Evolutionary conservation across 2,329 filamentous ascomycete genomes (phyloP), one percentile per base, ranked within the genome.

Genomic region (Hypoxylon sp.): DNA sequence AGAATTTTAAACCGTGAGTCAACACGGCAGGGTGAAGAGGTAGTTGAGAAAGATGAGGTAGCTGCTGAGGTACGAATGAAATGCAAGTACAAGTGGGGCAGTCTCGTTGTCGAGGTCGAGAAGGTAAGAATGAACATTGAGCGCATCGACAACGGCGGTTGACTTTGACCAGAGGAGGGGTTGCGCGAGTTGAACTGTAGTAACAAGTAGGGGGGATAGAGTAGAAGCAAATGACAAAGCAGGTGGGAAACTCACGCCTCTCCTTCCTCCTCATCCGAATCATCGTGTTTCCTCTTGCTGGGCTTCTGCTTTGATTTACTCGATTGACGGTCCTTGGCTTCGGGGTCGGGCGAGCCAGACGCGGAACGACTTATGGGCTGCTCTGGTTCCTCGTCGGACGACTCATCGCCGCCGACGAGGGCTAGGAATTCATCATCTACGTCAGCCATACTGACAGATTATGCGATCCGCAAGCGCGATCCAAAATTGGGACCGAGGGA

Each of bases 351-450:
- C 67, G 88, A 86, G 54, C 83, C 83, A 48, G 87, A 86, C 37
- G 81, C 84, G 70, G 84, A 82, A 74, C 87, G 81, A 78, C 87
- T 84, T 73, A 83, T 81, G 75, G 82, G 81, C 79, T 80, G 78
- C 77, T 79, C 83, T 60, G 80, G 77, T 59, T 82, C 85, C 79
- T 88, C 87, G 73, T 87, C 87, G 63, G 88, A 87, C 56, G 83
- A 85, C 65, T 84, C 85, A 66, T 88, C 91, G 72, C 92, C 93
- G 74, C 93, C 96, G 58, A 94, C 96, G 70, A 98, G 89, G 75
- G 93, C 94, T 70, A 98, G 90, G 71, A 98, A 90, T 82, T 97
- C 95, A 74, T 95, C 94, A 77, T 98, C 95, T 71, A 97, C 87
- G 76, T 95, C 92, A 61, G 92, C 91, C 94, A 97, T 97, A 74